Evolutionary conservation across 2,329 filamentous ascomycete species (phyloP).

Genomic region (Fusarium pilosicola): DNA sequence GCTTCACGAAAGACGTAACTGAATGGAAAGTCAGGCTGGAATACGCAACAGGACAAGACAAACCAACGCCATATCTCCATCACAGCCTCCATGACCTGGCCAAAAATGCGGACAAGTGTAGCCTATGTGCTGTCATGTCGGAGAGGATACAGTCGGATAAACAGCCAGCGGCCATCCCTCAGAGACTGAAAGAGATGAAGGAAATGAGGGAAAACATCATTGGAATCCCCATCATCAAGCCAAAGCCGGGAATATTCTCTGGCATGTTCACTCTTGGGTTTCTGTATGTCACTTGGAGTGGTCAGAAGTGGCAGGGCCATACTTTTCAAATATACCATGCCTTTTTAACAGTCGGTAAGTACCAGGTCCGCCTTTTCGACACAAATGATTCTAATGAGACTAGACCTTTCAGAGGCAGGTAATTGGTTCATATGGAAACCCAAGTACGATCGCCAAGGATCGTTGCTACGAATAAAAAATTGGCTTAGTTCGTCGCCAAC

Average conservation of each 20-base stretch:
- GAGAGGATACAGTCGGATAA: slow-evolving; percentile 5
- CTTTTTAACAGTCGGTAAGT: slow-evolving; percentile 18
- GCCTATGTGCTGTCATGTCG: slow-evolving; percentile 30
- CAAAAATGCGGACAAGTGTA: slow-evolving; percentile 12
- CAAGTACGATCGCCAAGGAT: slow-evolving; percentile 16
- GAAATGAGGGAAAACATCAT: neutral
- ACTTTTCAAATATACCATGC: neutral
- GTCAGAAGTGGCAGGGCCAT: neutral
- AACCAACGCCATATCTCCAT: slow-evolving; percentile 6
- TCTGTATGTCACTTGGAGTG: neutral
- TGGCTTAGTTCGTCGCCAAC: slow-evolving; percentile 15
- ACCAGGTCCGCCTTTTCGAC: no score
- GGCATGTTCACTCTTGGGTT: slow-evolving; percentile 18
- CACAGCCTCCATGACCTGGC: slow-evolving; percentile 6
- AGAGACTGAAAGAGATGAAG: neutral
- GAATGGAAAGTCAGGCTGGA: slow-evolving; percentile 19
- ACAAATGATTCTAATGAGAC: neutral
- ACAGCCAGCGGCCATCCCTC: neutral
- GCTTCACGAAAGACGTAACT: neutral
- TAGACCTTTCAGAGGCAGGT: neutral
- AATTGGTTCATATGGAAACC: slow-evolving; percentile 15
- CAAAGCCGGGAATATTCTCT: neutral
- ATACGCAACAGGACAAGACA: neutral
- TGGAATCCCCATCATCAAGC: slow-evolving; percentile 10
- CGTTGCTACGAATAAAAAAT: slow-evolving; percentile 9